A percentile compares a stretch with the other conserved stretches of the same genome.
These are phyloP conservation scores for Chytriomyces hyalinus DNA, from an alignment of 192 early-diverging fungal species.

Conservation along the genomic window DNA sequence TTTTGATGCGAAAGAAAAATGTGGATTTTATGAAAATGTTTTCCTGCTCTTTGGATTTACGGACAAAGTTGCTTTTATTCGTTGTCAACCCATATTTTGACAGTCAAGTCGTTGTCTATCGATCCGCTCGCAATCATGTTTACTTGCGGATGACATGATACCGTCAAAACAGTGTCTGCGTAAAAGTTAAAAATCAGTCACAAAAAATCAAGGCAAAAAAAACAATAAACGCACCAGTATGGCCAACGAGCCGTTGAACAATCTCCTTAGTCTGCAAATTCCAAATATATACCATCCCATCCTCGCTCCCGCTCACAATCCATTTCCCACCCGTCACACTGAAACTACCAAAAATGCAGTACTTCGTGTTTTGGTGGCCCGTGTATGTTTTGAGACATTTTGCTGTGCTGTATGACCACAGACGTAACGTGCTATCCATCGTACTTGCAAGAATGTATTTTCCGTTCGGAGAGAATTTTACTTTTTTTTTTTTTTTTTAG, in stretches of 20 bases:
- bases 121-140: conserved; percentile 96
- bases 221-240: conserved; percentile 53
- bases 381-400: conserved; percentile 96
- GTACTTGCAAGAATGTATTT: conserved; percentile 97
- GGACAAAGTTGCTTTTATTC: background rate
- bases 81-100: conserved; percentile 80
- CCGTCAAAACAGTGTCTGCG: conserved; percentile 84
- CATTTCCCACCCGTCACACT: conserved; percentile 91
- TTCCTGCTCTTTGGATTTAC: background rate
- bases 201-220: conserved; percentile 13
- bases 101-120: conserved; percentile 85
- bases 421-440: conserved; percentile 87
- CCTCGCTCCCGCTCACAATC: conserved; percentile 96
- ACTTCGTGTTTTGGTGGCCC: conserved; percentile 89
- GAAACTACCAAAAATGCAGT: conserved; percentile 94
- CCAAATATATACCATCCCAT: conserved; percentile 95
- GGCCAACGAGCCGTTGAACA: conserved; percentile 91
- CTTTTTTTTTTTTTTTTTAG: conserved; percentile 72
- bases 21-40: background rate
- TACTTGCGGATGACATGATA: conserved; percentile 91
- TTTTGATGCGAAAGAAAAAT: background rate
- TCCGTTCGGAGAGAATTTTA: conserved; percentile 98
- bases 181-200: conserved; percentile 3
- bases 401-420: conserved; percentile 93
- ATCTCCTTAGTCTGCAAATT: conserved; percentile 94